These are phyloP conservation scores for Ophiostoma novo-ulmi DNA, from an alignment of 2,329 filamentous ascomycete genomes.

Conservation along the genomic window DNA sequence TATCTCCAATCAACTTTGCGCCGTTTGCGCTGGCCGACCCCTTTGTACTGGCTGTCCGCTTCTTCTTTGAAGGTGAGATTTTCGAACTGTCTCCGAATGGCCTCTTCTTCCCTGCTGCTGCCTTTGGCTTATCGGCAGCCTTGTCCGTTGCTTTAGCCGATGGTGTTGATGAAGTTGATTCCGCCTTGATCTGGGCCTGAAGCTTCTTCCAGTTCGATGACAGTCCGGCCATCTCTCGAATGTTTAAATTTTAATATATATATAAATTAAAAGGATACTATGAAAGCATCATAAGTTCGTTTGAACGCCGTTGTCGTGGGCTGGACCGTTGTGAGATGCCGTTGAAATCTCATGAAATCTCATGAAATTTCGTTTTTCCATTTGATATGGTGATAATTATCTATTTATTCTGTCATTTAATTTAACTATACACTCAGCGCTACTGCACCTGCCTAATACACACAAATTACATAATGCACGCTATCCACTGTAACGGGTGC, in stretches of 20 bases:
- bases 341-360: not conserved
- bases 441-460: not conserved
- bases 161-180: slow-evolving; percentile 35
- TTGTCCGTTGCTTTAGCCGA: slow-evolving; percentile 20
- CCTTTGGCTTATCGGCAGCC: slow-evolving; percentile 32
- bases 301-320: not conserved
- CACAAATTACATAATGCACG: not conserved
- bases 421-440: not conserved
- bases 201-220: slow-evolving; percentile 76
- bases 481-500: not conserved
- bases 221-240: slow-evolving; percentile 41
- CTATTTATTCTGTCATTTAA: not conserved
- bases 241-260: not conserved
- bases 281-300: not conserved
- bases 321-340: not conserved
- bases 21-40: not conserved
- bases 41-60: not conserved
- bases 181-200: slow-evolving; percentile 55
- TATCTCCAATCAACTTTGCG: not conserved
- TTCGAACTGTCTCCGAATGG: slow-evolving; percentile 32
- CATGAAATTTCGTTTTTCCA: slow-evolving; percentile 8
- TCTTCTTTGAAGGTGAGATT: slow-evolving; percentile 28
- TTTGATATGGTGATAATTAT: not conserved
- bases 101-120: slow-evolving; percentile 30
- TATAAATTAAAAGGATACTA: not conserved